Conservation (phyloP, 2,329 filamentous ascomycete species). For the Teratosphaeria pseudoeucalypti region DNA sequence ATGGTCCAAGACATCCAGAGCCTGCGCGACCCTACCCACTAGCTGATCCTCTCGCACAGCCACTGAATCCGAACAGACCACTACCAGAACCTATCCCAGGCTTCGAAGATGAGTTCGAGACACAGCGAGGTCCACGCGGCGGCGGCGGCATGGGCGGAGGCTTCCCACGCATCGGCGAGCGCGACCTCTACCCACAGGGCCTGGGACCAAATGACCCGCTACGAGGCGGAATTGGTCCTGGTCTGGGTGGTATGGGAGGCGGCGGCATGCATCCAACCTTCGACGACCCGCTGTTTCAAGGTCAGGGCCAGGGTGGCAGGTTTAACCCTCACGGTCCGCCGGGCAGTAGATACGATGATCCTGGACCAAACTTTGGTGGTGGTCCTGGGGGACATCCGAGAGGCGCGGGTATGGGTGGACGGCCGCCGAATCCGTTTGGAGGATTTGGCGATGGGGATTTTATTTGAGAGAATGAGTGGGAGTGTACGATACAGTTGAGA, state of each 20-base stretch:
- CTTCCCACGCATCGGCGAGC: slow-evolving; percentile 57
- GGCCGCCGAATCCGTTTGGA: slow-evolving; percentile 49
- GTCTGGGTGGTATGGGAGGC: slow-evolving; percentile 44
- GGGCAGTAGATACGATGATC: slow-evolving; percentile 83
- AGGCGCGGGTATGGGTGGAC: slow-evolving; percentile 34
- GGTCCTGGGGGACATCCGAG: slow-evolving; percentile 43
- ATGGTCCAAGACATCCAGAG: slow-evolving; percentile 32
- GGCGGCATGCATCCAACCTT: slow-evolving; percentile 95
- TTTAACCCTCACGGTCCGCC: slow-evolving; percentile 69
- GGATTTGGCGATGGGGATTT: slow-evolving; percentile 52
- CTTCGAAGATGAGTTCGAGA: slow-evolving; percentile 87
- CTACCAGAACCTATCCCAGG: slow-evolving; percentile 67
- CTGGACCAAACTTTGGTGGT: slow-evolving; percentile 45
- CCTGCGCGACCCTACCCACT: slow-evolving; percentile 61
- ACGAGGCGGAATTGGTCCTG: slow-evolving; percentile 49
- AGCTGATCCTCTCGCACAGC: slow-evolving; percentile 46
- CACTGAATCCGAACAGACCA: slow-evolving; percentile 50
- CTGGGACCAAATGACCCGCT: slow-evolving; percentile 79
- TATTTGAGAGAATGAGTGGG: slow-evolving; percentile 30
- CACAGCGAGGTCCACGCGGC: slow-evolving; percentile 55
- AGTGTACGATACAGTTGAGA: not conserved
- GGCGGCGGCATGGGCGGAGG: slow-evolving; percentile 26
- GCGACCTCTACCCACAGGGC: slow-evolving; percentile 79
- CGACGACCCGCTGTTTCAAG: slow-evolving; percentile 74
- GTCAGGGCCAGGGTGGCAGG: slow-evolving; percentile 35